Conservation (phyloP, 2,329 filamentous ascomycete species). For the Fusarium nurragi region DNA sequence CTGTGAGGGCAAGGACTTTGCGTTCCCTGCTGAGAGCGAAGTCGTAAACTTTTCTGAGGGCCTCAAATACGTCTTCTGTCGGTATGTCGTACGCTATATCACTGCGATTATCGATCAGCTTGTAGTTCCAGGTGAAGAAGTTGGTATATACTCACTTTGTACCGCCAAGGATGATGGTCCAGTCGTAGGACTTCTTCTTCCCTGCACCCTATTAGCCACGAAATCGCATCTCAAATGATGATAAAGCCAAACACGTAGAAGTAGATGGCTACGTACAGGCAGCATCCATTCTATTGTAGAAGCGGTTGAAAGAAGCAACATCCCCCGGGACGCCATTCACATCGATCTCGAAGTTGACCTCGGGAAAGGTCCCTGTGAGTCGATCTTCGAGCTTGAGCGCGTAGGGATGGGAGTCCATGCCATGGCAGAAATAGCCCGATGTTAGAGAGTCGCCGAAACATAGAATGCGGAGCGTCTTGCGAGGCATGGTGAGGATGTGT, state of each 20-base stretch:
- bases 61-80: constrained; percentile 57
- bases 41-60: constrained; percentile 61
- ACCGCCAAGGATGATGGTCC: constrained; percentile 70
- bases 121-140: neutral
- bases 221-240: neutral
- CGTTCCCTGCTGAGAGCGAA: constrained; percentile 58
- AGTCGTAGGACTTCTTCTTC: constrained; percentile 58
- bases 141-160: constrained; percentile 60
- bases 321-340: constrained; percentile 64
- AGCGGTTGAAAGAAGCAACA: constrained; percentile 51
- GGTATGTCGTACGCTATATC: constrained; percentile 59
- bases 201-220: constrained; percentile 28
- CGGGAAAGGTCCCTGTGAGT: constrained; percentile 58
- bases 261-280: constrained; percentile 46
- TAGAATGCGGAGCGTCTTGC: constrained; percentile 61
- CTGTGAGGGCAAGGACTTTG: constrained; percentile 70
- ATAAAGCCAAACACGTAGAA: neutral
- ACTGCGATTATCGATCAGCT: constrained; percentile 43
- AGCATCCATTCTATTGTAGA: constrained; percentile 46
- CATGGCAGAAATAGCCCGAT: constrained; percentile 60
- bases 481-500: constrained; percentile 37
- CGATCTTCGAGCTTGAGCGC: constrained; percentile 57
- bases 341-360: constrained; percentile 55
- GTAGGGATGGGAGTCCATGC: constrained; percentile 63
- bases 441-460: constrained; percentile 75